Evolutionary conservation across 768 basidiomycete genomes (phyloP), one percentile per base, ranked within the genome.

Genomic region (Calocybe gangraenosa): DNA sequence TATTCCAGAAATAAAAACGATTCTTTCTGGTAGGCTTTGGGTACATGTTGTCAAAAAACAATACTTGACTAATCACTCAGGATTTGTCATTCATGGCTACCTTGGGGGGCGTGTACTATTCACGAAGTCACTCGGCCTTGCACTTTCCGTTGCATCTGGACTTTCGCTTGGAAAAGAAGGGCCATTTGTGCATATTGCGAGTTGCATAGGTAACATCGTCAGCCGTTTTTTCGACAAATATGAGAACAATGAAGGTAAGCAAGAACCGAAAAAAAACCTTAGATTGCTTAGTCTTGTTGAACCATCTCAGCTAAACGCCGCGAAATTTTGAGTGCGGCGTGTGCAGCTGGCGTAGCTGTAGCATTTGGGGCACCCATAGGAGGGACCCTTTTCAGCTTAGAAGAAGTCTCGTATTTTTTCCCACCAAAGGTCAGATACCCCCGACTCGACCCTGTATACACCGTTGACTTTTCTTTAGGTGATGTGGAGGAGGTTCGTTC

Each of bases 331-430:
- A 93, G 90, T 49, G 96, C 96, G 9, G 93, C 94, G 21, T 91
- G 92, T 61, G 96, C 95, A 5, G 96, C 96, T 18, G 96, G 96
- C 21, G 96, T 99, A 9, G 90, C 95, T 5, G 95, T 98, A 19
- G 91, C 94, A 0, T 97, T 98, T 58, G 95, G 95, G 37, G 94
- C 95, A 0, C 96, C 96, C 0, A 90, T 99, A 37, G 95, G 92
- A 18, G 92, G 92, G 10, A 92, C 90, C 1, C 61, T 95, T 41
- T 95, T 95, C 63, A 91, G 91, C 52, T 66, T 97, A 53, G 95
- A 98, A 64, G 95, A 98, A 63, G 93, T 95, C 5, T 90, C 87
- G 3, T 95, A 95, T 62, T 98, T 90, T 66, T 98, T 97, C 63
- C 96, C 95, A 10, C 87, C 94, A 0, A 96, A 96, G 73, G 87